A percentile compares a stretch with the other conserved stretches of the same genome.
These are phyloP conservation scores for Lycium barbarum DNA, from an alignment of 257 asterid genomes.

Conservation along the genomic window DNA sequence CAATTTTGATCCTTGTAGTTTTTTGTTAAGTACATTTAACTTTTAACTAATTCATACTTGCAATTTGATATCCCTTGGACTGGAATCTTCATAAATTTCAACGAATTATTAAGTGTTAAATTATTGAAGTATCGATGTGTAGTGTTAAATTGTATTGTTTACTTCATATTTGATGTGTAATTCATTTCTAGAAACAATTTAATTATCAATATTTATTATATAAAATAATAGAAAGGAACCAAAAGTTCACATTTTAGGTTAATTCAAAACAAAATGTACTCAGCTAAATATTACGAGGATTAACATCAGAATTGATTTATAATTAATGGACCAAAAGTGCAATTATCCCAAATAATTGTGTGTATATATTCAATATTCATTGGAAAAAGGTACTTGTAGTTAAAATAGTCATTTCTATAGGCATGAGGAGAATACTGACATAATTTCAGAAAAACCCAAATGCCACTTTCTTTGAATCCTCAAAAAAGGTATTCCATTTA, in stretches of 20 bases:
- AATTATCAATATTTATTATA: background rate
- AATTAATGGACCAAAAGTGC: background rate
- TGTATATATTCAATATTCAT: background rate
- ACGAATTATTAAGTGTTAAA: background rate
- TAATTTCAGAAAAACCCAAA: background rate
- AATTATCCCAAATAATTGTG: background rate
- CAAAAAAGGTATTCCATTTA: background rate
- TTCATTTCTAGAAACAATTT: background rate
- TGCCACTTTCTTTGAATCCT: constrained; percentile 18
- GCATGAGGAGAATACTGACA: background rate
- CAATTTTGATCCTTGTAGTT: background rate
- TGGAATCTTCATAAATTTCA: background rate
- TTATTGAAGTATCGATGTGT: background rate
- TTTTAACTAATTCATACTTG: background rate
- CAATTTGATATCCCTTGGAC: background rate
- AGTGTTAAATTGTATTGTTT: too few relatives aligned
- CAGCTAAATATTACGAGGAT: background rate
- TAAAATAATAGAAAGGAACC: background rate
- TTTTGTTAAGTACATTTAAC: background rate
- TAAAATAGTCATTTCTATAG: background rate
- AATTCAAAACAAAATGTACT: background rate
- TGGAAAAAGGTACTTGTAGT: background rate
- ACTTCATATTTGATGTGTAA: background rate
- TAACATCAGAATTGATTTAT: background rate
- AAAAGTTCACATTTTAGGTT: background rate